A percentile compares a stretch with the other conserved stretches of the same genome.
These are phyloP conservation scores for Solidago caesia DNA, from an alignment of 129 eudicot species.

Conservation along the genomic window DNA sequence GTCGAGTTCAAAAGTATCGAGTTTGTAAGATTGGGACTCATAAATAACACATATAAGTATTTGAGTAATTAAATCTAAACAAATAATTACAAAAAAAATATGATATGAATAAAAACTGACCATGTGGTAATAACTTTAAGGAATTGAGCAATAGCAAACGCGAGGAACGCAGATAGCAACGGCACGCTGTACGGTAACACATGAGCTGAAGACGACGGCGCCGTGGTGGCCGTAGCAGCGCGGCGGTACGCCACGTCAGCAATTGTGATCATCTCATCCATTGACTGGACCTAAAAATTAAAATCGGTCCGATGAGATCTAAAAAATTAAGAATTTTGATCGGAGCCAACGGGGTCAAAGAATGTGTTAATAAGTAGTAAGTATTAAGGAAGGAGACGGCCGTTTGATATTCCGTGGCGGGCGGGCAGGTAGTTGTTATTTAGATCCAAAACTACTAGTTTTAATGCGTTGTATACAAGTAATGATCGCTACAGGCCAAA, in stretches of 20 bases:
- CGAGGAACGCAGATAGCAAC: conserved; percentile 51
- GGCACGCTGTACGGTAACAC: conserved; percentile 43
- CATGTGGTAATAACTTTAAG: conserved; percentile 64
- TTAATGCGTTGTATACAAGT: conserved; percentile 33
- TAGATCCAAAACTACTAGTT: conserved; percentile 11
- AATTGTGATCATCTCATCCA: conserved; percentile 52
- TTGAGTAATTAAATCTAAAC: not conserved
- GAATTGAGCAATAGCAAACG: conserved; percentile 56
- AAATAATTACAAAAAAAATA: not conserved
- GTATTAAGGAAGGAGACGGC: conserved; percentile 18
- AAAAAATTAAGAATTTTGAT: not conserved
- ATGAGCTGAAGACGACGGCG: conserved; percentile 35
- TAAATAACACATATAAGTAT: too few species aligned
- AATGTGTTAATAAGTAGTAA: not conserved
- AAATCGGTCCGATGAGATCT: not conserved
- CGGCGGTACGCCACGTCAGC: conserved; percentile 48
- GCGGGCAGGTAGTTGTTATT: not conserved
- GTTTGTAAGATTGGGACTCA: too few species aligned
- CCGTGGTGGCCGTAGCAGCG: conserved; percentile 28
- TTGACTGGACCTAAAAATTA: conserved; percentile 2
- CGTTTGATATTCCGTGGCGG: conserved; percentile 12
- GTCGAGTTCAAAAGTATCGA: too few species aligned
- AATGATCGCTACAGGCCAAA: conserved; percentile 9
- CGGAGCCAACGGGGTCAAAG: conserved; percentile 15
- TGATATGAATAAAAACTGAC: conserved; percentile 29